Evolutionary conservation across 257 asterid genomes (phyloP).

Genomic region (Nicotiana benthamiana): DNA sequence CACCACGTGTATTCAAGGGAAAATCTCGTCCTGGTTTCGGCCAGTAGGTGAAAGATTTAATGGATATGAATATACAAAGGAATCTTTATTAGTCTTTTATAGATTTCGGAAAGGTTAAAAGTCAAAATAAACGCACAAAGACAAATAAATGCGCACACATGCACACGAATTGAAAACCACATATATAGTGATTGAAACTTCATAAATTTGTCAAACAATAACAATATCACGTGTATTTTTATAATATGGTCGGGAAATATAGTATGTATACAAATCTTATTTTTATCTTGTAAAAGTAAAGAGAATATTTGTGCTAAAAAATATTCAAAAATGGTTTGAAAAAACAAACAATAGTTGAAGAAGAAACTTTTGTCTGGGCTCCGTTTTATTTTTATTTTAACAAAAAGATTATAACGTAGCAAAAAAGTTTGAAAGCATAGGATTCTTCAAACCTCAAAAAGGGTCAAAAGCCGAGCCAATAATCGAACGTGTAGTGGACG

Average conservation of each 20-base stretch:
- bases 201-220: no score
- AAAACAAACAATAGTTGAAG: no score
- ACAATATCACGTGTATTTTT: no score
- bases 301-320: no score
- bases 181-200: neutral
- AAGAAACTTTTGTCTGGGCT: no score
- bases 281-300: no score
- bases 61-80: neutral
- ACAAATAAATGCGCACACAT: neutral
- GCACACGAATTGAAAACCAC: neutral
- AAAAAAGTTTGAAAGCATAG: neutral
- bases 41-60: neutral
- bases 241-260: no score
- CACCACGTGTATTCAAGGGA: neutral
- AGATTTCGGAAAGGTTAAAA: neutral
- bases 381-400: no score
- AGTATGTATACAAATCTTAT: no score
- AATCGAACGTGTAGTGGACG: neutral
- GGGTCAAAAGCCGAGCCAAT: conserved; percentile 17
- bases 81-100: neutral
- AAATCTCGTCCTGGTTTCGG: neutral
- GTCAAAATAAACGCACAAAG: neutral
- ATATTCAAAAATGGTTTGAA: no score
- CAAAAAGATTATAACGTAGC: neutral
- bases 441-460: conserved; percentile 21